Percentiles rank a stretch among this genome's conserved stretches.
These are phyloP conservation scores for Puccinia hordei DNA, from an alignment of 1,284 basidiomycete genomes.

Conservation along the genomic window DNA sequence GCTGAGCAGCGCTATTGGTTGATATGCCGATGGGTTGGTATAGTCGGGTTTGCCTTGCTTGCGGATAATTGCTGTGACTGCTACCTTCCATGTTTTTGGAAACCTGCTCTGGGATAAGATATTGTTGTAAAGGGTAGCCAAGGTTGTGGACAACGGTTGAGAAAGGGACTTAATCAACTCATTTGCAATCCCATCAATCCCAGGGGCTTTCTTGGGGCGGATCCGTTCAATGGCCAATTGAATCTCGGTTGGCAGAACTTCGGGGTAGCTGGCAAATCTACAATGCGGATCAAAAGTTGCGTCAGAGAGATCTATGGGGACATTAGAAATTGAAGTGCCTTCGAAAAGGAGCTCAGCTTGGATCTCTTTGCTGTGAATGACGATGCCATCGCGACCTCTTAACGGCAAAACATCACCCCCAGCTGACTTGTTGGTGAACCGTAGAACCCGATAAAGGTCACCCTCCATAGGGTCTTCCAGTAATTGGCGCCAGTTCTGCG, in stretches of 20 bases:
- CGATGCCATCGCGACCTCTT: not conserved
- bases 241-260: not conserved
- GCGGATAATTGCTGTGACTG: not conserved
- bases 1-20: conserved; percentile 4
- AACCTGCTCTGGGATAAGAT: not conserved
- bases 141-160: not conserved
- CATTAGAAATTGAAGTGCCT: not conserved
- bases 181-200: conserved; percentile 11
- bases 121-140: not conserved
- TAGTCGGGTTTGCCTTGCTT: not conserved
- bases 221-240: not conserved
- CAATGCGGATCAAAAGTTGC: not conserved
- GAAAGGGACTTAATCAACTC: not conserved
- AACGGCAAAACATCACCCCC: not conserved
- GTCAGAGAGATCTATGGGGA: not conserved
- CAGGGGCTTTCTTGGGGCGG: not conserved
- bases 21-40: not conserved
- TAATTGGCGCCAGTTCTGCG: not conserved
- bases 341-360: not conserved
- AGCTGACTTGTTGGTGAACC: not conserved
- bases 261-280: too few species aligned
- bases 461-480: not conserved
- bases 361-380: not conserved
- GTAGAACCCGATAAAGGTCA: not conserved
- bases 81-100: conserved; percentile 2